These are phyloP conservation scores for Aspergillus sp. DNA, from an alignment of 2,329 filamentous ascomycete species.

Conservation along the genomic window DNA sequence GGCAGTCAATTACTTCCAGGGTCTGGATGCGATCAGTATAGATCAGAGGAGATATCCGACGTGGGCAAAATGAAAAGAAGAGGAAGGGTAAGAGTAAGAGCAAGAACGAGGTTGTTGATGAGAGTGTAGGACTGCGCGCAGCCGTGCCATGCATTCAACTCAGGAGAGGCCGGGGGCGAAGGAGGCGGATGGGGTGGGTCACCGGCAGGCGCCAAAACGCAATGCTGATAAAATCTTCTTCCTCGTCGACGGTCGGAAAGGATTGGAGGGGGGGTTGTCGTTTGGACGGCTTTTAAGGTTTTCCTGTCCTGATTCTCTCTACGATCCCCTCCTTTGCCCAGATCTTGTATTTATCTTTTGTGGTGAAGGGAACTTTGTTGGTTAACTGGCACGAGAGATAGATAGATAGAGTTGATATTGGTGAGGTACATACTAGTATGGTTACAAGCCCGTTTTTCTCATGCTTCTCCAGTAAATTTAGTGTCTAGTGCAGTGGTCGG, in stretches of 20 bases:
- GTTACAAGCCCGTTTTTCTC: background rate
- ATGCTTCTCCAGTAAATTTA: background rate
- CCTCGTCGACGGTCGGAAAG: slow-evolving; percentile 1
- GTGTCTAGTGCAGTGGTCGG: background rate
- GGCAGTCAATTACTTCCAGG: background rate
- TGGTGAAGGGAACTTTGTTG: background rate
- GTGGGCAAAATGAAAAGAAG: background rate
- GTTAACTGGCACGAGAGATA: background rate
- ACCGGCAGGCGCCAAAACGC: slow-evolving; percentile 5
- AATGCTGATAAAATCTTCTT: slow-evolving; percentile 4
- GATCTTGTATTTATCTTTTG: too few relatives aligned
- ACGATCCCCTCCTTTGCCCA: background rate
- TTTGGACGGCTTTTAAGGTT: background rate
- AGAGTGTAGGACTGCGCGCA: background rate
- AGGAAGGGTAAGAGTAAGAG: background rate
- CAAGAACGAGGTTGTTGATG: background rate
- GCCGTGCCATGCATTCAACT: slow-evolving; percentile 16
- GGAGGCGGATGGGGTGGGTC: slow-evolving; percentile 15
- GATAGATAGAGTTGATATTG: background rate
- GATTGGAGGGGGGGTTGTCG: background rate
- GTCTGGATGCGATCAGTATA: background rate
- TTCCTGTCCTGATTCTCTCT: background rate
- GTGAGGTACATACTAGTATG: background rate
- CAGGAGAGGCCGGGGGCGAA: slow-evolving; percentile 15
- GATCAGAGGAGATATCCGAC: background rate